Evolutionary conservation across 768 basidiomycete genomes (phyloP).

Genomic region (Coprinopsis marcescibilis): DNA sequence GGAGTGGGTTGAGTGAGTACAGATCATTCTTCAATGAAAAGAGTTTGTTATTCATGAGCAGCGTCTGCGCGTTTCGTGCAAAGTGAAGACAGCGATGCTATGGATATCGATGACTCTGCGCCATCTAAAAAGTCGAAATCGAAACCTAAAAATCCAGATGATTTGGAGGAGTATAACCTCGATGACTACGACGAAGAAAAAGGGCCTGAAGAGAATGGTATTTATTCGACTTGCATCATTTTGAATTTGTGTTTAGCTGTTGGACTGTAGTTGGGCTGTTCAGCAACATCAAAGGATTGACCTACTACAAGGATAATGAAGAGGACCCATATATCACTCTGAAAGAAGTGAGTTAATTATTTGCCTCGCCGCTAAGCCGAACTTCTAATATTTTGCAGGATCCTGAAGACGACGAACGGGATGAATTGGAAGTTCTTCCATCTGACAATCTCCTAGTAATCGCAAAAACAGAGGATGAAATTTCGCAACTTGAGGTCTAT

Average conservation of each 20-base stretch:
- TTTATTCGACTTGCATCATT: conserved; percentile 12
- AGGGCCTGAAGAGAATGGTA: conserved; percentile 26
- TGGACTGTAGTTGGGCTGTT: conserved; percentile 70
- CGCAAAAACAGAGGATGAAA: conserved; percentile 95
- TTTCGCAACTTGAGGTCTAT: conserved; percentile 93
- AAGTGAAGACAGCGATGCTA: conserved; percentile 11
- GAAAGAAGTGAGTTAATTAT: conserved; percentile 65
- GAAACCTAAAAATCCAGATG: conserved; percentile 39
- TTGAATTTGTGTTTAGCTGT: conserved; percentile 4
- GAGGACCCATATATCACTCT: conserved; percentile 97
- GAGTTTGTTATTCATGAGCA: conserved; percentile 4
- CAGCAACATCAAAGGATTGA: conserved; percentile 91
- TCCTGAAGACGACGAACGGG: conserved; percentile 75
- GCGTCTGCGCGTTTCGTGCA: not conserved
- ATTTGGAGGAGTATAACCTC: conserved; percentile 82
- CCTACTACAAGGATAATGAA: conserved; percentile 84
- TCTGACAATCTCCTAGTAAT: conserved; percentile 89
- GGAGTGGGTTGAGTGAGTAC: conserved; percentile 10
- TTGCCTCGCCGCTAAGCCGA: not conserved
- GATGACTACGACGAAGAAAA: conserved; percentile 89
- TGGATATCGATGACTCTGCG: conserved; percentile 11
- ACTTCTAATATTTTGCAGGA: conserved; percentile 32
- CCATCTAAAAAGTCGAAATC: not conserved
- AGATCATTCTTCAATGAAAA: not conserved
- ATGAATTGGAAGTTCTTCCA: conserved; percentile 84